Percentiles rank a stretch among this genome's conserved stretches.
Evolutionary conservation across 73 alveolate genomes (phyloP).

Genomic region (Paramecium sonneborni): DNA sequence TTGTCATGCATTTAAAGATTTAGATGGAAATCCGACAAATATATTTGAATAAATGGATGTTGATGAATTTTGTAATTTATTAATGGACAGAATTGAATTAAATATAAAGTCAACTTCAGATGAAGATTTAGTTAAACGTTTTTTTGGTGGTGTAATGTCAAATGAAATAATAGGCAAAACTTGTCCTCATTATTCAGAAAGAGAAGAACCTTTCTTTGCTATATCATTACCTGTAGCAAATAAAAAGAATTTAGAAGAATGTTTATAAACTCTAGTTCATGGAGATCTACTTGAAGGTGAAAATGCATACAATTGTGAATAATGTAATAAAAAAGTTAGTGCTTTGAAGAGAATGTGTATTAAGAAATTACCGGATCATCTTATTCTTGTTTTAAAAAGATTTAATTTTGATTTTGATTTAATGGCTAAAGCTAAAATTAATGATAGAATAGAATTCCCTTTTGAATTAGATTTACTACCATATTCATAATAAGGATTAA

Average conservation of each 20-base stretch:
- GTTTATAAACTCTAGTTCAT: constrained; percentile 86
- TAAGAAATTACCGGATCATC: constrained; percentile 89
- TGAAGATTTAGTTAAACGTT: constrained; percentile 77
- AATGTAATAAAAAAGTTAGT: constrained; percentile 91
- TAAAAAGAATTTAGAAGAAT: constrained; percentile 89
- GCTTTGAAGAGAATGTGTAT: constrained; percentile 93
- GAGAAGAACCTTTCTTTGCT: constrained; percentile 62
- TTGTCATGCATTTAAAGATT: constrained; percentile 90
- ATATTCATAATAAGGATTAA: constrained; percentile 93
- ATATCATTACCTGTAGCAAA: constrained; percentile 78
- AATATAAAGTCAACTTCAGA: constrained; percentile 75
- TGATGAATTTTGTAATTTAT: constrained; percentile 73
- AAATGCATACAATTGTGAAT: constrained; percentile 94
- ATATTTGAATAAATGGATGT: constrained; percentile 78
- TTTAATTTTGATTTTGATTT: constrained; percentile 96
- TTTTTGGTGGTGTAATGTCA: constrained; percentile 83
- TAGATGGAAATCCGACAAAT: constrained; percentile 85
- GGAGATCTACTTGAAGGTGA: constrained; percentile 98
- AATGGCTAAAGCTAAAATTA: constrained; percentile 90
- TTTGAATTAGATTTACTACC: constrained; percentile 91
- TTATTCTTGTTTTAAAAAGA: constrained; percentile 92
- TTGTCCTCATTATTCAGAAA: constrained; percentile 61
- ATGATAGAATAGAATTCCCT: constrained; percentile 98
- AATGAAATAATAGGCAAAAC: constrained; percentile 66
- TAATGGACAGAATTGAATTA: constrained; percentile 86